Percentiles rank a stretch among this genome's conserved stretches.
phyloP scores from a whole-genome alignment of 257 asterid species.

The Osmanthus fragrans region DNA sequence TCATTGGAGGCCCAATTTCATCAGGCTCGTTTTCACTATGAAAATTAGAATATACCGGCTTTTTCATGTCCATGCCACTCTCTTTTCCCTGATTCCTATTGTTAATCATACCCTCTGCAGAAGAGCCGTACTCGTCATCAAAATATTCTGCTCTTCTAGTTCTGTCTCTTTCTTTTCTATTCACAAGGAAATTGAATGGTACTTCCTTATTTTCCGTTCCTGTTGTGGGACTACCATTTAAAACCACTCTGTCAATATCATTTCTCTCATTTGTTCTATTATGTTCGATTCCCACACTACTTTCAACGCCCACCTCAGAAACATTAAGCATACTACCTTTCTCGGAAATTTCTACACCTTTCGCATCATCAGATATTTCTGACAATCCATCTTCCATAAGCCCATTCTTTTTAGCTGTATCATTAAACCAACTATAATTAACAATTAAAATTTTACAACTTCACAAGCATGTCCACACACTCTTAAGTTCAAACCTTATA shows the following conservation, averaged over 20 bases:
- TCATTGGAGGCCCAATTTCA: constrained; percentile 41
- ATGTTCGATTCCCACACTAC: constrained; percentile 30
- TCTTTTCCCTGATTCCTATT: constrained; percentile 33
- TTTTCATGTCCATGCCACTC: constrained; percentile 34
- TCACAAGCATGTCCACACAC: constrained; percentile 3
- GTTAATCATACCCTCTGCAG: constrained; percentile 31
- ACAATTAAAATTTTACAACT: not conserved
- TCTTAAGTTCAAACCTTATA: not conserved
- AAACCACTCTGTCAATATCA: constrained; percentile 34
- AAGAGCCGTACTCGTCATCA: constrained; percentile 39
- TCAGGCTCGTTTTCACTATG: constrained; percentile 32
- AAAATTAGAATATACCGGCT: constrained; percentile 35
- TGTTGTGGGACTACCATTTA: constrained; percentile 34
- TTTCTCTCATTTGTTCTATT: constrained; percentile 23
- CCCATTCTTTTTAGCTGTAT: constrained; percentile 66
- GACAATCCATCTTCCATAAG: constrained; percentile 45
- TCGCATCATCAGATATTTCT: constrained; percentile 46
- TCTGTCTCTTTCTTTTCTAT: constrained; percentile 49
- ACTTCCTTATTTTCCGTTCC: constrained; percentile 43
- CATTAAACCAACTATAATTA: constrained; percentile 29
- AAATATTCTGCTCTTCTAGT: constrained; percentile 33
- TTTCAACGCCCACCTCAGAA: constrained; percentile 41
- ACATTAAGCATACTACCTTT: constrained; percentile 36
- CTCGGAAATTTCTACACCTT: constrained; percentile 36
- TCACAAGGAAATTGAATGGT: constrained; percentile 30